A percentile compares a stretch with the other conserved stretches of the same genome.
Evolutionary conservation across 768 basidiomycete species (phyloP).

Genomic region (Leucogyrophana mollusca): DNA sequence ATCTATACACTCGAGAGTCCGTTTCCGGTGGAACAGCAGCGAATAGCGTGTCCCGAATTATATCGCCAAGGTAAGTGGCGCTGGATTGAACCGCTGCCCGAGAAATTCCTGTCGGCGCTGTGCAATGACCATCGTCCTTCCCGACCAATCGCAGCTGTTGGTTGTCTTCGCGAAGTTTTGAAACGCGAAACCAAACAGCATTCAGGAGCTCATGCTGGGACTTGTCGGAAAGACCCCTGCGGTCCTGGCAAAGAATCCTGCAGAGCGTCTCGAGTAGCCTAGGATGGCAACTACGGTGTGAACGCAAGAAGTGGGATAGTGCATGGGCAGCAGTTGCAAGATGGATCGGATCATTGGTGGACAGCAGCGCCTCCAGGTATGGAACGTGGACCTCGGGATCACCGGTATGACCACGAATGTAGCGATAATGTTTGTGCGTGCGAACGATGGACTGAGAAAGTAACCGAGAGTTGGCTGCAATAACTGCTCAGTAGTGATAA

Average conservation of each 20-base stretch:
- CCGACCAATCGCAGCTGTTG: too few species aligned
- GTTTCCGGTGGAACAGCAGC: too few species aligned
- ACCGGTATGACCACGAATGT: constrained; percentile 35
- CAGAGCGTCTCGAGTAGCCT: constrained; percentile 42
- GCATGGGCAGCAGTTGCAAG: constrained; percentile 30
- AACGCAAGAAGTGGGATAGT: constrained; percentile 34
- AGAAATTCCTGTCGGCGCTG: neutral
- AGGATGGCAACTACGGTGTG: constrained; percentile 30
- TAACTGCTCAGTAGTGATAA: too few species aligned
- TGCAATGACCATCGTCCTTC: too few species aligned
- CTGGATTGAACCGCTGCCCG: too few species aligned
- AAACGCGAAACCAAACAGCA: constrained; percentile 34
- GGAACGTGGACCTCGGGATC: constrained; percentile 45
- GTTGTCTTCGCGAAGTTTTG: constrained; percentile 6
- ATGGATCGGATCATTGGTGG: constrained; percentile 22
- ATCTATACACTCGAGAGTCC: neutral
- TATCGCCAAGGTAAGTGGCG: neutral
- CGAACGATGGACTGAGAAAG: constrained; percentile 19
- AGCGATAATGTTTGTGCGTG: constrained; percentile 41
- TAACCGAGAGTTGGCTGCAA: too few species aligned
- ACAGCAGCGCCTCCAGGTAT: constrained; percentile 43
- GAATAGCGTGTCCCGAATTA: neutral
- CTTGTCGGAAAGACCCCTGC: constrained; percentile 18
- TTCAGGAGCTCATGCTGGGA: constrained; percentile 35
- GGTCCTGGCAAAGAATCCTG: constrained; percentile 32